phyloP scores from a whole-genome alignment of 139 green algal species.

The Micractinium conductrix region DNA sequence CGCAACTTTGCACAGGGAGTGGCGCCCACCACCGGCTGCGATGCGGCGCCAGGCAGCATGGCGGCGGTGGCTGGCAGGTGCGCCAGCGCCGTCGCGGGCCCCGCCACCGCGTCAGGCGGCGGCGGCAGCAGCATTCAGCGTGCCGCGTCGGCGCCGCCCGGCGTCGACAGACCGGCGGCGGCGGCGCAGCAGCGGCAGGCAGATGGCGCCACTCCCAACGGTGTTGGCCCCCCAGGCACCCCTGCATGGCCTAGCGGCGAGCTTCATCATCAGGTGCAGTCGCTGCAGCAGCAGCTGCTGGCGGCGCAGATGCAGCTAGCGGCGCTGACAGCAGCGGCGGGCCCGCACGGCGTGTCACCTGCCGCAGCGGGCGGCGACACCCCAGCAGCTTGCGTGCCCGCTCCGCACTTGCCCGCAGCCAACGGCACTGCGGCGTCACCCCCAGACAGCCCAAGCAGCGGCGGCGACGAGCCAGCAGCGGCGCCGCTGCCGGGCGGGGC shows the following conservation, averaged over 20 bases:
- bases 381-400: too few relatives aligned
- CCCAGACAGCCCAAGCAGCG: too few relatives aligned
- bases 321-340: background rate
- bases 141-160: background rate
- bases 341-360: too few relatives aligned
- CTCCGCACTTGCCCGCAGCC: too few relatives aligned
- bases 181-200: background rate
- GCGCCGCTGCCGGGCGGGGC: too few relatives aligned
- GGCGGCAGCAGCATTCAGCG: background rate
- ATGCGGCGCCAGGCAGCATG: background rate
- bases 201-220: background rate
- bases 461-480: too few relatives aligned
- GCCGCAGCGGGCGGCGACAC: too few relatives aligned
- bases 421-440: too few relatives aligned
- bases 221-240: background rate
- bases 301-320: constrained; percentile 1
- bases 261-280: background rate
- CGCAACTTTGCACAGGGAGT: constrained; percentile 19
- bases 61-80: too few relatives aligned
- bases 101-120: background rate
- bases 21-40: background rate
- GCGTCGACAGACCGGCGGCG: background rate
- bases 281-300: constrained; percentile 24
- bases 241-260: too few relatives aligned
- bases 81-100: too few relatives aligned